A percentile compares a stretch with the other conserved stretches of the same genome.
phyloP scores from a whole-genome alignment of 805 yeast genomes.

The Saccharomyces jurei region DNA sequence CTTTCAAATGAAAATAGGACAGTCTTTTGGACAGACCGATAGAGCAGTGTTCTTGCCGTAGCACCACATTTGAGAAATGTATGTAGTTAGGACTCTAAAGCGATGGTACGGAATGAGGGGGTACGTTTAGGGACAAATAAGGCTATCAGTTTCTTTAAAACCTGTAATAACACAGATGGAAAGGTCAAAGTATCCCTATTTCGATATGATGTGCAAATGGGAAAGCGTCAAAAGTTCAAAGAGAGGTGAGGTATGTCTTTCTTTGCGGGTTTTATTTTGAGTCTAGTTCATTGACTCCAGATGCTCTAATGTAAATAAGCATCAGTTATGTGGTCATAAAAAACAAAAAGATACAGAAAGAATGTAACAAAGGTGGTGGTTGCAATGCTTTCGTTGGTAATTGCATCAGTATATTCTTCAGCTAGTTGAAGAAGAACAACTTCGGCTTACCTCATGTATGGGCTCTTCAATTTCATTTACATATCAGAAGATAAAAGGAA shows the following conservation, averaged over 20 bases:
- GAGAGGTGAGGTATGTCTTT: neutral
- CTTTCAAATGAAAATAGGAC: neutral
- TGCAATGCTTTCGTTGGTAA: too few relatives aligned
- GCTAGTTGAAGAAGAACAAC: neutral
- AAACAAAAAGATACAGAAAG: neutral
- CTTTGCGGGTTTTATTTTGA: neutral
- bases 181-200: neutral
- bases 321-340: neutral
- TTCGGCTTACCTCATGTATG: neutral
- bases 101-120: neutral
- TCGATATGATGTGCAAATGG: neutral
- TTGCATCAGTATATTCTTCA: too few relatives aligned
- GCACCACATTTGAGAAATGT: neutral
- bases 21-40: neutral
- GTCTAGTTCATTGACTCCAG: neutral
- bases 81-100: neutral
- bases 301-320: neutral
- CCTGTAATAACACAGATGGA: too few relatives aligned
- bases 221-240: neutral
- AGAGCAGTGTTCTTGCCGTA: neutral
- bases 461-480: neutral
- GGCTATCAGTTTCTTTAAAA: too few relatives aligned
- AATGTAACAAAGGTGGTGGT: neutral
- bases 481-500: neutral
- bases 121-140: too few relatives aligned